phyloP scores from a whole-genome alignment of 208 protist species.

The Herpetomonas muscarum region DNA sequence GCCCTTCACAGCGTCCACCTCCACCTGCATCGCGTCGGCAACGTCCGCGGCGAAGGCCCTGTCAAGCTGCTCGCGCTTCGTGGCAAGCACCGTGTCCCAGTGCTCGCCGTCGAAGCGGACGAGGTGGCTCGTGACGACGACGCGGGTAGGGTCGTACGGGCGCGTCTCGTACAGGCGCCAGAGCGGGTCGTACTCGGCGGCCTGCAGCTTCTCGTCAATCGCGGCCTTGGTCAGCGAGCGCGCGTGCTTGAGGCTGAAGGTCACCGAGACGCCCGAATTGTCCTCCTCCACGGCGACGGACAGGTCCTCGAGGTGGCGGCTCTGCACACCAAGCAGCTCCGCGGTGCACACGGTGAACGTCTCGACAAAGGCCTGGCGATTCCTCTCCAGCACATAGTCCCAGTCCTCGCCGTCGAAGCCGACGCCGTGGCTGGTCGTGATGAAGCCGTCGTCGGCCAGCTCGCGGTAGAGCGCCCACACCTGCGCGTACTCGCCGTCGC shows the following conservation, averaged over 20 bases:
- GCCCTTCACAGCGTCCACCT: conserved; percentile 19
- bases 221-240: conserved; percentile 11
- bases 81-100: conserved; percentile 46
- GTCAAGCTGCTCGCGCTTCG: conserved; percentile 21
- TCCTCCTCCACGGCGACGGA: conserved; percentile 8
- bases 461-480: conserved; percentile 26
- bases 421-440: conserved; percentile 21
- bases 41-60: conserved; percentile 25
- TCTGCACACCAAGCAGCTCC: conserved; percentile 24
- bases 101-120: conserved; percentile 40
- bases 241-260: conserved; percentile 15
- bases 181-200: conserved; percentile 29
- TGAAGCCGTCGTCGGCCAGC: conserved; percentile 8
- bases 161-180: conserved; percentile 47
- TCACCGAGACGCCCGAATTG: background rate
- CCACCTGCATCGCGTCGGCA: conserved; percentile 28
- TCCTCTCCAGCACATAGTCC: conserved; percentile 37
- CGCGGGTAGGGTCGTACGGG: conserved; percentile 18
- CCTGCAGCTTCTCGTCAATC: conserved; percentile 24
- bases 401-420: conserved; percentile 67
- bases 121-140: conserved; percentile 28
- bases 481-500: conserved; percentile 19
- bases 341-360: conserved; percentile 1
- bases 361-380: background rate
- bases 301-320: conserved; percentile 18